A percentile compares a stretch with the other conserved stretches of the same genome.
phyloP scores from a whole-genome alignment of 2,329 filamentous ascomycete species.

The Colletotrichum plurivorum region DNA sequence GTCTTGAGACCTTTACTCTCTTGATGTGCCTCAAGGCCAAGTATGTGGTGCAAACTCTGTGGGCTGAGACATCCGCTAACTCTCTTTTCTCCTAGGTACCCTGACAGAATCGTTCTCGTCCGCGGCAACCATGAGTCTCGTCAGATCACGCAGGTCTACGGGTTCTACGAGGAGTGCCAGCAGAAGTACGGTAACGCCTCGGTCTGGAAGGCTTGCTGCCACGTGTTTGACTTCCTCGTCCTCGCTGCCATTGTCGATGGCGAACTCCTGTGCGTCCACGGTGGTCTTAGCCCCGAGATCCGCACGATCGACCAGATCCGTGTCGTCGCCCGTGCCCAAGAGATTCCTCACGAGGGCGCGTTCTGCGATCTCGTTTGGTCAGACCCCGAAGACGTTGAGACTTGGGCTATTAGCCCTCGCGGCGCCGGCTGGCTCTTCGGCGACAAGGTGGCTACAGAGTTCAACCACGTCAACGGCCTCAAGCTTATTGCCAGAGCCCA shows the following conservation, averaged over 20 bases:
- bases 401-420: conserved; percentile 93
- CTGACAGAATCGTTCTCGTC: conserved; percentile 93
- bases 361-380: conserved; percentile 99
- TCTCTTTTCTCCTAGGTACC: conserved; percentile 75
- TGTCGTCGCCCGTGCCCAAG: conserved; percentile 96
- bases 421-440: conserved; percentile 99
- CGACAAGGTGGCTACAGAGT: conserved; percentile 97
- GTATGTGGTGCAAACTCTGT: conserved; percentile 52
- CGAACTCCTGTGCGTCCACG: conserved; percentile 98
- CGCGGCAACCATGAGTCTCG: conserved; percentile 98
- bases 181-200: conserved; percentile 99
- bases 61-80: not conserved
- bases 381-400: conserved; percentile 96
- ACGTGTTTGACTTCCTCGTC: conserved; percentile 98
- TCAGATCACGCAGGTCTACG: conserved; percentile 98
- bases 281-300: conserved; percentile 89
- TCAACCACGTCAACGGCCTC: conserved; percentile 96
- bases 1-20: conserved; percentile 96
- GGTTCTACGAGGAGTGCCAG: conserved; percentile 98
- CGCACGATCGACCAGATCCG: conserved; percentile 99
- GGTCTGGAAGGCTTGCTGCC: conserved; percentile 99
- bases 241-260: conserved; percentile 98
- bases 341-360: conserved; percentile 97
- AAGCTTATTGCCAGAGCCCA: conserved; percentile 97
- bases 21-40: conserved; percentile 93